Conservation (phyloP, 768 basidiomycete species). For the Gymnopilus dilepis region DNA sequence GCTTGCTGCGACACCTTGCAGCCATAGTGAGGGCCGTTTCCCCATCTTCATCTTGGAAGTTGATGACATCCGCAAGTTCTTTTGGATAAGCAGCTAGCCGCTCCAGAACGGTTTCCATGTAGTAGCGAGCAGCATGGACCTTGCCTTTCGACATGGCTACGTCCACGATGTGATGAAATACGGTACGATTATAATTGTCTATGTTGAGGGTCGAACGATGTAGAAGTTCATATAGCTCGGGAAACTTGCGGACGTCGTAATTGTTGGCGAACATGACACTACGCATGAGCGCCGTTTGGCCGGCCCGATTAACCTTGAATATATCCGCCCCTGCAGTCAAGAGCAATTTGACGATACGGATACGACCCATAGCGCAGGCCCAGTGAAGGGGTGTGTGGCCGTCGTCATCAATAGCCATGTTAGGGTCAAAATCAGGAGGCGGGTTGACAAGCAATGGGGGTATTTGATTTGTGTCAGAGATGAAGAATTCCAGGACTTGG, state of each 20-base stretch:
- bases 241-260: constrained; percentile 98
- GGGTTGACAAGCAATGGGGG: constrained; percentile 87
- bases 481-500: constrained; percentile 97
- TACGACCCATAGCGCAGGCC: constrained; percentile 99
- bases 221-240: constrained; percentile 93
- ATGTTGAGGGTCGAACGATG: constrained; percentile 99
- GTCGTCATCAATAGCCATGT: constrained; percentile 97
- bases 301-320: constrained; percentile 94
- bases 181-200: constrained; percentile 95
- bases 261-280: constrained; percentile 99
- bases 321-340: constrained; percentile 95
- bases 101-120: constrained; percentile 94
- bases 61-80: constrained; percentile 96
- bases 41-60: constrained; percentile 98
- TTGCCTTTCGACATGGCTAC: constrained; percentile 98
- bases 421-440: constrained; percentile 91
- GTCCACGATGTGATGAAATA: constrained; percentile 98
- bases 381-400: constrained; percentile 97
- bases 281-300: constrained; percentile 97
- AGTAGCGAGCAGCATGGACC: constrained; percentile 96
- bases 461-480: constrained; percentile 93
- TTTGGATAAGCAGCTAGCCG: constrained; percentile 92
- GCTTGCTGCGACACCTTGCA: constrained; percentile 92
- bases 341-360: constrained; percentile 93
- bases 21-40: constrained; percentile 98